These are phyloP conservation scores for Glarea lozoyensis DNA, from an alignment of 495 filamentous ascomycete genomes.

Conservation along the genomic window DNA sequence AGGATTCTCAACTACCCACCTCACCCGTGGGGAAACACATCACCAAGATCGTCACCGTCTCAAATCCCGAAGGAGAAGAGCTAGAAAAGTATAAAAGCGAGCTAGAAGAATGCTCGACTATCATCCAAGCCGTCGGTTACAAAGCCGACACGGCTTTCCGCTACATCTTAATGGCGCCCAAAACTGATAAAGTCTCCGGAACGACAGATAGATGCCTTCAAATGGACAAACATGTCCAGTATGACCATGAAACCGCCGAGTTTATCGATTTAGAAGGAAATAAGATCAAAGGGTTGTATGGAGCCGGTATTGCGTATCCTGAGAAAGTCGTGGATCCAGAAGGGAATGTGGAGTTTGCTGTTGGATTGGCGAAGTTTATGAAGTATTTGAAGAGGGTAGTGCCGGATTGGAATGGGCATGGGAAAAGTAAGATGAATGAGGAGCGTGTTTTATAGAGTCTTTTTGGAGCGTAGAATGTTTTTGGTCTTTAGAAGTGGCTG, in stretches of 20 bases:
- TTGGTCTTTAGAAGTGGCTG: no score
- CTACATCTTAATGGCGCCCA: no score
- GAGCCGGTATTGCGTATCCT: slow-evolving; percentile 53
- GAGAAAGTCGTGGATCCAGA: slow-evolving; percentile 49
- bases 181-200: no score
- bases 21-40: slow-evolving; percentile 42
- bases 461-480: not conserved
- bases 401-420: slow-evolving; percentile 30
- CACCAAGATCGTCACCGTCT: slow-evolving; percentile 39
- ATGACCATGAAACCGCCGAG: slow-evolving; percentile 38
- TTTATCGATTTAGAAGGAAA: slow-evolving; percentile 32
- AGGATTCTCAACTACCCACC: slow-evolving; percentile 35
- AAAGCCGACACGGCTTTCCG: no score
- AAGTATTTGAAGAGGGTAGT: slow-evolving; percentile 45
- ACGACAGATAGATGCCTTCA: no score
- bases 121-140: slow-evolving; percentile 50
- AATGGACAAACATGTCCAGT: no score
- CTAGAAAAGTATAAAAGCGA: slow-evolving; percentile 31
- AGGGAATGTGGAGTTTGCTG: slow-evolving; percentile 52
- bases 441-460: not conserved
- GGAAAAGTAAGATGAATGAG: not conserved
- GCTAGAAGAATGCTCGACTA: slow-evolving; percentile 37
- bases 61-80: slow-evolving; percentile 37
- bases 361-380: slow-evolving; percentile 59
- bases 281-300: slow-evolving; percentile 42